A percentile compares a stretch with the other conserved stretches of the same genome.
These are phyloP conservation scores for Trichothecium roseum DNA, from an alignment of 2,329 filamentous ascomycete species.

Conservation along the genomic window DNA sequence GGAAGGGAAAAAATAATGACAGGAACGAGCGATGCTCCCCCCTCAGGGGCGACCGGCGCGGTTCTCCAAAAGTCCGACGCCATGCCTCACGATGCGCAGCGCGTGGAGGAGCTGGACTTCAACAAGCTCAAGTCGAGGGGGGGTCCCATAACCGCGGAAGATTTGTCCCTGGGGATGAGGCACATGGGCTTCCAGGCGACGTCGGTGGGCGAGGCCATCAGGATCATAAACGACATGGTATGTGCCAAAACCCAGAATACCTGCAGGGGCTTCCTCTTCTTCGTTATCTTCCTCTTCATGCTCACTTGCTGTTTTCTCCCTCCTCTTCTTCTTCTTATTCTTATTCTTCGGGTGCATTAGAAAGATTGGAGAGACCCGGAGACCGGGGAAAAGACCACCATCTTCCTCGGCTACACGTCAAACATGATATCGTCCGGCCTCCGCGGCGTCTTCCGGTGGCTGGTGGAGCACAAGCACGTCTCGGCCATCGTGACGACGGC, in stretches of 20 bases:
- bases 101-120: conserved; percentile 89
- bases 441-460: conserved; percentile 80
- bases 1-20: no score
- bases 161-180: conserved; percentile 72
- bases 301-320: no score
- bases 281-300: no score
- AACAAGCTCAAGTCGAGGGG: conserved; percentile 51
- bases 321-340: no score
- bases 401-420: conserved; percentile 95
- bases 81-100: conserved; percentile 65
- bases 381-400: conserved; percentile 71
- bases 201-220: conserved; percentile 74
- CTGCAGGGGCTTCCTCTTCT: not conserved
- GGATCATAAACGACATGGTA: conserved; percentile 96
- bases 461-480: conserved; percentile 87
- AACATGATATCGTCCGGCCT: conserved; percentile 96
- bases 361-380: conserved; percentile 73
- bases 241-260: conserved; percentile 13
- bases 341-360: no score
- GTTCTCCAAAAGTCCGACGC: conserved; percentile 78
- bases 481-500: conserved; percentile 92
- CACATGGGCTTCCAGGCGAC: conserved; percentile 68
- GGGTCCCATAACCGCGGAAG: conserved; percentile 73
- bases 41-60: conserved; percentile 59
- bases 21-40: conserved; percentile 34